These are phyloP conservation scores for Thermomucor indicae-seudaticae DNA, from an alignment of 371 early-diverging fungal species.

Conservation along the genomic window DNA sequence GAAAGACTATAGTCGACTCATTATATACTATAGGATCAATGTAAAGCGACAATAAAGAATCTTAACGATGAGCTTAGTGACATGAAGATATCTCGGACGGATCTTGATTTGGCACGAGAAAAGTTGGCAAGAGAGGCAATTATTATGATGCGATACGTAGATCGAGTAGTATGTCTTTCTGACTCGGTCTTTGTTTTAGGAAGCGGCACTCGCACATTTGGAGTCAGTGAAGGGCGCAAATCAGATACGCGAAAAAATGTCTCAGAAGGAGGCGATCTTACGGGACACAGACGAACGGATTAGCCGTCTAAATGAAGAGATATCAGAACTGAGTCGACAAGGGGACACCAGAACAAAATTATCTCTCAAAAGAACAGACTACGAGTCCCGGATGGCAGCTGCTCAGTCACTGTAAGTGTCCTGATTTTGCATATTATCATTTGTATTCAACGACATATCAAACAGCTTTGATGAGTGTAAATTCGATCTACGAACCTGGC, in stretches of 20 bases:
- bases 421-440: not conserved
- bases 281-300: slow-evolving; percentile 28
- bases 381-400: slow-evolving; percentile 27
- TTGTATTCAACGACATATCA: slow-evolving; percentile 1
- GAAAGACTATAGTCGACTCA: not conserved
- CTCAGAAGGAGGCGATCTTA: slow-evolving; percentile 19
- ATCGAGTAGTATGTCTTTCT: not conserved
- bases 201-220: not conserved
- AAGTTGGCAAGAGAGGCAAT: slow-evolving; percentile 8
- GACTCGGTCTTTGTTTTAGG: not conserved
- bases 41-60: slow-evolving; percentile 5
- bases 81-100: slow-evolving; percentile 2
- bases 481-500: slow-evolving; percentile 20
- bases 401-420: slow-evolving; percentile 18
- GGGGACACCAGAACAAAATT: slow-evolving; percentile 59
- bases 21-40: slow-evolving; percentile 6
- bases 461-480: slow-evolving; percentile 19
- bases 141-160: not conserved
- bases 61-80: slow-evolving; percentile 15
- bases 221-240: not conserved
- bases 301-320: slow-evolving; percentile 38
- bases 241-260: slow-evolving; percentile 3
- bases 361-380: slow-evolving; percentile 44
- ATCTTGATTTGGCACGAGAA: slow-evolving; percentile 11
- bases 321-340: slow-evolving; percentile 44